Evolutionary conservation across 2,329 filamentous ascomycete genomes (phyloP), one percentile per base, ranked within the genome.

Genomic region (Peltaster fructicola): DNA sequence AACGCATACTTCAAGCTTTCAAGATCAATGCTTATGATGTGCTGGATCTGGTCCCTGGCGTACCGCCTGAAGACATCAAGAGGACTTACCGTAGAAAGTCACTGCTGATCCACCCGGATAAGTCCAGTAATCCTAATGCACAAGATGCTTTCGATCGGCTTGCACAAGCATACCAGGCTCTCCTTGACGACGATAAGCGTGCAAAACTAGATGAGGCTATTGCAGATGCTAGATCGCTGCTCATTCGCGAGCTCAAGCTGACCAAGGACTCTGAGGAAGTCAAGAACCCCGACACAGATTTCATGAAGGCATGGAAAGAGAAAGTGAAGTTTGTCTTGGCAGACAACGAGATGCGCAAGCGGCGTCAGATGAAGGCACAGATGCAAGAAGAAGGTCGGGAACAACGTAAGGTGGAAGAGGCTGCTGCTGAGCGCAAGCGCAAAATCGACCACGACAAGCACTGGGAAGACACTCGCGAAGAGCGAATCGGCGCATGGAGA

Each of bases 21-120:
- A 72, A 76, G 41, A 69, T 77, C 40, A 72, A 80, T 53, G 68
- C 73, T 40, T 98, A 98, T 52, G 80, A 85, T 24, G 81, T 98
- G 23, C 73, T 98, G 22, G 88, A 90, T 51, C 76, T 98, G 22
- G 82, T 92, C 50, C 88, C 88, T 3, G 88, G 88, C 47, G 81
- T 95, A 11, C 72, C 88, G 28, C 85, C 95, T 41, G 84, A 80
- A 31, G 88, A 95, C 56, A 95, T 98, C 62, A 95, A 93, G 56
- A 61, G 74, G 40, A 68, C 69, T 38, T 98, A 95, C 58, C 84
- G 88, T 61, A 84, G 81, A 44, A 95, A 93, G 54, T 98, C 88
- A n/a, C 73, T 98, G 29, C 72, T 98, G 23, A 95, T 98, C 59
- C 88, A 98, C 59, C 88, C 88, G 5, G 88, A 98, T 61, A 98